Base-by-base conservation (phyloP, 768 basidiomycete genomes). In the Termitomyces sp. region DNA sequence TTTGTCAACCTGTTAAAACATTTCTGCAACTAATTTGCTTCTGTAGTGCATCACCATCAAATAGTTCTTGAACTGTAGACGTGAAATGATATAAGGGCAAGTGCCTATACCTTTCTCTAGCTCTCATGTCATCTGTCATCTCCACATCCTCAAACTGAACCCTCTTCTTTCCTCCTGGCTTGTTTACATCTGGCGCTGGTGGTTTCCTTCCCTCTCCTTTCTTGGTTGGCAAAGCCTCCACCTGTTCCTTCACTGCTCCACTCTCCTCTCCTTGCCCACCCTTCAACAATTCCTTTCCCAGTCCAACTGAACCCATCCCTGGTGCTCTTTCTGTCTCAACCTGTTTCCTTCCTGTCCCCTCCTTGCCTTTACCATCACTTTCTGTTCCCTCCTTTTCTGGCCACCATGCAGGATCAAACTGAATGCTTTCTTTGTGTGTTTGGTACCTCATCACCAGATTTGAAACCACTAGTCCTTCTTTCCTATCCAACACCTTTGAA, bases 11-110 rank as follows among this genome's bases (percentile, higher is more conserved):
- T 43, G 2, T 50, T 43, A 9, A 57, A 47, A 19, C 50, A 32
- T 25, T 47, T 52, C 21, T 57, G 55, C 23, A 60, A 25, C 14
- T 60, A 4, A 60, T 57, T 2, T 43, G 44, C 9, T 48, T 17
- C 21, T 56, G 50, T 1, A 60, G 27, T 0, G 27, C 38, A 6
- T 57, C 55, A 0, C 16, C 45, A 19, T 57, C 35, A 2, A 40
- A 19, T 16, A 32, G 25, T 16, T 60, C 59, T 27, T 57, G 56
- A n/a, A 60, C 29, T 1, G 40, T 47, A 3, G 50, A 60, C 14
- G 43, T 45, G 49, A 46, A 58, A 16, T 58, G 57, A 47, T 58
- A 58, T 21, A 17, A n/a, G 21, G 41, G 41, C 17, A 17, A 19
- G 4, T 19, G 19, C 43, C 43, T 44, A 11, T 4, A 12, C 32